Conservation (phyloP, 495 filamentous ascomycete species). For the Hyaloscypha hepaticicola region DNA sequence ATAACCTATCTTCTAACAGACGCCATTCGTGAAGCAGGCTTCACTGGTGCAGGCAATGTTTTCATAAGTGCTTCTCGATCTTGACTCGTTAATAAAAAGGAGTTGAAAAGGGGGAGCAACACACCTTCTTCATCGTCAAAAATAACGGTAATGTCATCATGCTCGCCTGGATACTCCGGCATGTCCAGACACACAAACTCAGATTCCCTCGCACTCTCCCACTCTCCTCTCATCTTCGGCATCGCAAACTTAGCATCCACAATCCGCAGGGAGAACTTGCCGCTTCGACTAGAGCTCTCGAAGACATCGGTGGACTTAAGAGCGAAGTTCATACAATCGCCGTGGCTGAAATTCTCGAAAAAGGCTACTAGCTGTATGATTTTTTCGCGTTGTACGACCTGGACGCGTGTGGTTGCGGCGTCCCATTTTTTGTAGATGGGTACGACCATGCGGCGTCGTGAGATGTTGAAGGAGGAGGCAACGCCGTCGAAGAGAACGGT, state of each 20-base stretch:
- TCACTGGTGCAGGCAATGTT: constrained; percentile 31
- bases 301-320: constrained; percentile 78
- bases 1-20: constrained; percentile 28
- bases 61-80: constrained; percentile 26
- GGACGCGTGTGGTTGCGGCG: constrained; percentile 68
- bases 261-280: constrained; percentile 68
- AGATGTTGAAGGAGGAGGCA: constrained; percentile 72
- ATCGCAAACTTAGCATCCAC: constrained; percentile 89
- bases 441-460: constrained; percentile 83
- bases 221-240: constrained; percentile 44
- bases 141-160: constrained; percentile 81
- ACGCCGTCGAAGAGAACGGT: constrained; percentile 70
- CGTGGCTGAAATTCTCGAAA: constrained; percentile 79
- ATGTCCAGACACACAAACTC: constrained; percentile 79
- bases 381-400: constrained; percentile 73
- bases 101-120: constrained; percentile 33
- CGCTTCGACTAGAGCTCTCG: constrained; percentile 65
- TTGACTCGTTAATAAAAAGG: constrained; percentile 22
- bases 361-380: constrained; percentile 75
- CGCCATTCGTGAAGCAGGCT: constrained; percentile 27
- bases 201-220: constrained; percentile 43
- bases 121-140: constrained; percentile 79
- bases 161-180: constrained; percentile 84
- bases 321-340: constrained; percentile 81
- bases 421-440: constrained; percentile 92